Conservation (phyloP, 805 yeast species). For the Deakozyma indianensis region DNA sequence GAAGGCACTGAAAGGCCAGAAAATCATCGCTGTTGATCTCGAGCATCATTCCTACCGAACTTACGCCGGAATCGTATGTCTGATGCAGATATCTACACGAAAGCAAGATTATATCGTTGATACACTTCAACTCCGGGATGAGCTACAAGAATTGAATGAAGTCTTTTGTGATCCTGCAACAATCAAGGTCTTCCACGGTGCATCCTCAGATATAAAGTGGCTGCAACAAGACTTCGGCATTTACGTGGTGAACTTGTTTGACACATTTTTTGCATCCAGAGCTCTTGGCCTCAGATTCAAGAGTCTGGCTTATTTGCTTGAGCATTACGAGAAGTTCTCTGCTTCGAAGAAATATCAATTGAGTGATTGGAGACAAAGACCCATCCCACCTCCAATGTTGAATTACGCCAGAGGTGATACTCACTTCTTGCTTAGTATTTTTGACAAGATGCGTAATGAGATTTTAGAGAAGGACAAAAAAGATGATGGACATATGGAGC, state of each 20-base stretch:
- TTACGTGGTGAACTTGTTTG: slow-evolving; percentile 79
- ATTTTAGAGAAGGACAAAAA: slow-evolving; percentile 35
- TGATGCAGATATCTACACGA: slow-evolving; percentile 83
- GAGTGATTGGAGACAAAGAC: slow-evolving; percentile 94
- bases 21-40: slow-evolving; percentile 79
- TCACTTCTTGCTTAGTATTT: slow-evolving; percentile 74
- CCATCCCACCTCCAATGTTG: slow-evolving; percentile 59
- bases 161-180: slow-evolving; percentile 72
- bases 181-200: slow-evolving; percentile 88
- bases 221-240: slow-evolving; percentile 88
- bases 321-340: slow-evolving; percentile 63
- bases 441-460: slow-evolving; percentile 53
- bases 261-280: slow-evolving; percentile 81
- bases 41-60: slow-evolving; percentile 93
- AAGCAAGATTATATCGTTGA: slow-evolving; percentile 80
- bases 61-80: slow-evolving; percentile 77
- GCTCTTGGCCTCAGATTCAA: slow-evolving; percentile 67
- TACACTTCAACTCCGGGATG: slow-evolving; percentile 64
- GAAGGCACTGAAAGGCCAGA: slow-evolving; percentile 30
- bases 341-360: slow-evolving; percentile 91
- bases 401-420: slow-evolving; percentile 92
- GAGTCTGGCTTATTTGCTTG: slow-evolving; percentile 73
- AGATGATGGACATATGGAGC: slow-evolving; percentile 23
- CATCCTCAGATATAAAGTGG: slow-evolving; percentile 95
- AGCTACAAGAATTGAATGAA: slow-evolving; percentile 48